These are phyloP conservation scores for Scedosporium boydii DNA, from an alignment of 2,329 filamentous ascomycete species.

Conservation along the genomic window DNA sequence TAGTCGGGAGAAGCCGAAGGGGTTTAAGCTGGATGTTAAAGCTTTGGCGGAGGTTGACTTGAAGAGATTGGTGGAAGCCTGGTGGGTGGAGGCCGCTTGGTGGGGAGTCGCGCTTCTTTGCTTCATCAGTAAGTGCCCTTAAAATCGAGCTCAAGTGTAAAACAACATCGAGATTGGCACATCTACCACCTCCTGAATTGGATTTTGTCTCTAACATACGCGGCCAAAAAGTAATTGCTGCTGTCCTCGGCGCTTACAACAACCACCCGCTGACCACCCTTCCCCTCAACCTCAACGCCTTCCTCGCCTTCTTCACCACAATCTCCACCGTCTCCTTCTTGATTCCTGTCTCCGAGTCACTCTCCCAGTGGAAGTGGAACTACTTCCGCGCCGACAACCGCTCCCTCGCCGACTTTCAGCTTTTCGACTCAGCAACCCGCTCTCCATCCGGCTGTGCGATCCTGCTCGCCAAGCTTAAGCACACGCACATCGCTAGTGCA, in stretches of 20 bases:
- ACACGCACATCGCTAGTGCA: constrained; percentile 15
- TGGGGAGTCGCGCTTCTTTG: constrained; percentile 1
- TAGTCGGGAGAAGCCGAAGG: background rate
- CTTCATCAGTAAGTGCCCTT: constrained; percentile 3
- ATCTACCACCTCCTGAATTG: background rate
- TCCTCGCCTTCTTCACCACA: constrained; percentile 18
- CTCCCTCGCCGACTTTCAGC: constrained; percentile 17
- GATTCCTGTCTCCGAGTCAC: constrained; percentile 16
- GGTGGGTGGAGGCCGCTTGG: constrained; percentile 2
- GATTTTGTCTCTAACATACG: background rate
- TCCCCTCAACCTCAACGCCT: constrained; percentile 17
- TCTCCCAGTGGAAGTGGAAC: constrained; percentile 23
- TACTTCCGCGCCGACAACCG: constrained; percentile 17
- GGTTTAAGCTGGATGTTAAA: background rate
- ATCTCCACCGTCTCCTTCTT: constrained; percentile 16
- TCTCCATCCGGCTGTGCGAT: constrained; percentile 13
- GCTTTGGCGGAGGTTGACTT: background rate
- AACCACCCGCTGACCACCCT: constrained; percentile 13
- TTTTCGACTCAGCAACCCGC: constrained; percentile 18
- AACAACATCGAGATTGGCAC: background rate
- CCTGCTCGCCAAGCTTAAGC: constrained; percentile 14
- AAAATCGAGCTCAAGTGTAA: background rate
- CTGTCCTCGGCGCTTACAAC: constrained; percentile 10
- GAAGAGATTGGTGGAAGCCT: background rate
- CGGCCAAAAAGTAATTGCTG: constrained; percentile 3